A percentile compares a stretch with the other conserved stretches of the same genome.
Evolutionary conservation across 495 filamentous ascomycete genomes (phyloP).

Genomic region (Hyphodiscus hymeniophilus): DNA sequence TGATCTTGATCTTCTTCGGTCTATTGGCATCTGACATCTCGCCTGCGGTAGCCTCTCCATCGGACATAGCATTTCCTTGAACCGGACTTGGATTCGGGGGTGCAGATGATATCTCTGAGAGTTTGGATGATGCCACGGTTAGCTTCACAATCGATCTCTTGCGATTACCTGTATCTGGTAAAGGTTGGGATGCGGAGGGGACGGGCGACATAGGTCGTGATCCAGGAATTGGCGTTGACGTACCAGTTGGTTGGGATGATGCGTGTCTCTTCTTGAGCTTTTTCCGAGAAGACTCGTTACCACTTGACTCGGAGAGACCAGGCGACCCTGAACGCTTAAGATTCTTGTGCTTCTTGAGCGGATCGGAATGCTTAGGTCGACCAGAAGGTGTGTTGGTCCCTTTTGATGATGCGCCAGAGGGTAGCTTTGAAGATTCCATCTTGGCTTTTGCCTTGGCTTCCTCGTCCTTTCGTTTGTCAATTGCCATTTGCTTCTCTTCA

Average conservation of each 20-base stretch:
- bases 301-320: constrained; percentile 69
- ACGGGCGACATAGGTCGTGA: constrained; percentile 45
- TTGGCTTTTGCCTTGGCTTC: constrained; percentile 26
- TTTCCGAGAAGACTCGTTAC: constrained; percentile 80
- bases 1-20: constrained; percentile 51
- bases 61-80: constrained; percentile 59
- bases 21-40: constrained; percentile 67
- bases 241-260: constrained; percentile 35
- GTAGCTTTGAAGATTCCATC: constrained; percentile 29
- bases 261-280: constrained; percentile 69
- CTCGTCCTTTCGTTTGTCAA: constrained; percentile 44
- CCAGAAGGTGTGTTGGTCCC: constrained; percentile 70
- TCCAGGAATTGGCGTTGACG: constrained; percentile 47
- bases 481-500: constrained; percentile 63
- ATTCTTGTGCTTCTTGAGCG: constrained; percentile 55
- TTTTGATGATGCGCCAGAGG: constrained; percentile 56
- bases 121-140: constrained; percentile 28
- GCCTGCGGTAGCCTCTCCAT: constrained; percentile 67
- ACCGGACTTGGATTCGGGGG: constrained; percentile 25
- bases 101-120: constrained; percentile 29
- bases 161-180: constrained; percentile 21
- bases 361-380: constrained; percentile 38
- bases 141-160: constrained; percentile 35
- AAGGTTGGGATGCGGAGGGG: constrained; percentile 23
- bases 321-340: constrained; percentile 86